phyloP scores from a whole-genome alignment of 805 yeast species.

The Kuraishia hungarica region DNA sequence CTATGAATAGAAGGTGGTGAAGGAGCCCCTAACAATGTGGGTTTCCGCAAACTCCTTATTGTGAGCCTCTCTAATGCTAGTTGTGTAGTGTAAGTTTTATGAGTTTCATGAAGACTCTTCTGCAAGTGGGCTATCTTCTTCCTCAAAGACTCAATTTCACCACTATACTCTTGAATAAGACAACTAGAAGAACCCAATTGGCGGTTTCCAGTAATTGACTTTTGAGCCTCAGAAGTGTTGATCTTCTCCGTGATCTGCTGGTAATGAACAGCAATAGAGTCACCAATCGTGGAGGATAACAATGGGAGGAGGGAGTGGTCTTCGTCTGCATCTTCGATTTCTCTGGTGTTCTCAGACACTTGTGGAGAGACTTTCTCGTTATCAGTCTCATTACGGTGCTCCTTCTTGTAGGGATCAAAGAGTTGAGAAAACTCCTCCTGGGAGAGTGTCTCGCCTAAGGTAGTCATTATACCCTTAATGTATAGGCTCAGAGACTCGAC shows the following conservation, averaged over 20 bases:
- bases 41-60: not conserved
- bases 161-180: not conserved
- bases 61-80: not conserved
- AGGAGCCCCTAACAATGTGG: not conserved
- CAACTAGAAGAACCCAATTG: not conserved
- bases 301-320: too few relatives aligned
- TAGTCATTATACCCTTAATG: not conserved
- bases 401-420: too few relatives aligned
- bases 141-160: not conserved
- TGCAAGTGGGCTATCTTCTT: not conserved
- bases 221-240: not conserved
- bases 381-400: too few relatives aligned
- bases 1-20: not conserved
- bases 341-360: too few relatives aligned
- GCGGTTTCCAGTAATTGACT: not conserved
- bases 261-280: too few relatives aligned
- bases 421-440: not conserved
- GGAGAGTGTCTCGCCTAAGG: not conserved
- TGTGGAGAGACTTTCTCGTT: not conserved
- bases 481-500: not conserved
- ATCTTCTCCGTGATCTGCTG: not conserved
- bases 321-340: too few relatives aligned
- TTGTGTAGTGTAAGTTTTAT: not conserved
- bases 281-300: too few relatives aligned
- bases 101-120: not conserved